Conservation (phyloP, 176 grass and related monocot species). For the Poa annua region DNA sequence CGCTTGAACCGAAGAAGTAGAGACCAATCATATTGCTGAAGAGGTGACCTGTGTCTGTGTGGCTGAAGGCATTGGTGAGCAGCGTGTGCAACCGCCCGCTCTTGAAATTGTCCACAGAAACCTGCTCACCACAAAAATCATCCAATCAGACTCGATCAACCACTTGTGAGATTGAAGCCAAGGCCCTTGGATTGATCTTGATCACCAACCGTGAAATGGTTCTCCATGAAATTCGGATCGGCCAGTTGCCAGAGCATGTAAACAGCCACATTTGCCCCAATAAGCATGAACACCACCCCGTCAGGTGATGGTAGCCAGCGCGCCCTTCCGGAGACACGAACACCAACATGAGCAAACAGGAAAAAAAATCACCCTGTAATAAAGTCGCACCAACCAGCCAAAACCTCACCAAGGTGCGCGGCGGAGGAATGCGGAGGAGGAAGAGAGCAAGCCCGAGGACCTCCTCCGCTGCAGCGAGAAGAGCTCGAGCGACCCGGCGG, state of each 20-base stretch:
- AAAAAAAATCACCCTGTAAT: not conserved
- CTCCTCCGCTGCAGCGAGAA: constrained; percentile 50
- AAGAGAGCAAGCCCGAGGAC: constrained; percentile 1
- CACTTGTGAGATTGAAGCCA: not conserved
- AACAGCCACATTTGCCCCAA: constrained; percentile 73
- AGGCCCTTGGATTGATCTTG: not conserved
- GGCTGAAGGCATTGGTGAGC: constrained; percentile 87
- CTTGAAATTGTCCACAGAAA: constrained; percentile 87
- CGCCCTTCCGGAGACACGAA: constrained; percentile 49
- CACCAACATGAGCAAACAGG: constrained; percentile 35
- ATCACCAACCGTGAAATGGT: constrained; percentile 72
- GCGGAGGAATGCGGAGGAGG: constrained; percentile 21
- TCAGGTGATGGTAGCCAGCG: constrained; percentile 45
- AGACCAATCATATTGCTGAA: constrained; percentile 77
- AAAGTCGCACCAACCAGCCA: not conserved
- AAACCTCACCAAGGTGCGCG: constrained; percentile 44
- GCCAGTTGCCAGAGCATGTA: constrained; percentile 75
- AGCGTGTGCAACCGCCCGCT: constrained; percentile 80
- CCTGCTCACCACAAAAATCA: constrained; percentile 52
- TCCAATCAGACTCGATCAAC: constrained; percentile 18
- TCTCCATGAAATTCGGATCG: constrained; percentile 66
- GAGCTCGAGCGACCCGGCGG: constrained; percentile 37
- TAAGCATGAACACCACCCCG: constrained; percentile 49
- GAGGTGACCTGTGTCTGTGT: constrained; percentile 56
- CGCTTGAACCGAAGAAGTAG: constrained; percentile 83